phyloP scores from a whole-genome alignment of 2,329 filamentous ascomycete genomes.

The Aureobasidium melanogenum region DNA sequence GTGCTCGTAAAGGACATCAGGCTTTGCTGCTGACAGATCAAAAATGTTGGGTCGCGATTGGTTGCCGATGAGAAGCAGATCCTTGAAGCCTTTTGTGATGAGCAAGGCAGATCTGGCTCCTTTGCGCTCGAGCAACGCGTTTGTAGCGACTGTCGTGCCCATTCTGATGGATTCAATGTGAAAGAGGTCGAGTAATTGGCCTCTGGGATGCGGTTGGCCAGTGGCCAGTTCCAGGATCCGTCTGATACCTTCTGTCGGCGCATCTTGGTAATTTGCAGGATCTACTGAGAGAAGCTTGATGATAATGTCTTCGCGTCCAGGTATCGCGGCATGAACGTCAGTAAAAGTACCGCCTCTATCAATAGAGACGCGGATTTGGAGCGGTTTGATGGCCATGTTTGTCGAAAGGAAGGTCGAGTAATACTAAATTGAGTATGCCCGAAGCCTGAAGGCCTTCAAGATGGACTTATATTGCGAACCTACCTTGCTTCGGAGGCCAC shows the following conservation, averaged over 20 bases:
- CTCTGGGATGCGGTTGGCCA: slow-evolving; percentile 16
- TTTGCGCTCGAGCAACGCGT: slow-evolving; percentile 24
- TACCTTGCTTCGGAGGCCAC: neutral
- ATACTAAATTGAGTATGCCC: neutral
- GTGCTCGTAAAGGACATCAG: slow-evolving; percentile 18
- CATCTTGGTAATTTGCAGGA: slow-evolving; percentile 23
- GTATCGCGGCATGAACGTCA: slow-evolving; percentile 8
- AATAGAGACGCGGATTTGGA: slow-evolving; percentile 7
- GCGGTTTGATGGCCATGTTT: slow-evolving; percentile 12
- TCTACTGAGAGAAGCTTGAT: slow-evolving; percentile 25
- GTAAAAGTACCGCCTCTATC: slow-evolving; percentile 13
- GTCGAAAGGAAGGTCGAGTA: neutral
- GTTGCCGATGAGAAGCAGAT: slow-evolving; percentile 24
- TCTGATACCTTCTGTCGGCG: slow-evolving; percentile 24
- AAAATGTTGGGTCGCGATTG: slow-evolving; percentile 26
- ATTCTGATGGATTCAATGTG: slow-evolving; percentile 20
- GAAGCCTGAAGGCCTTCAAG: neutral
- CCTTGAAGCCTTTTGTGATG: slow-evolving; percentile 24
- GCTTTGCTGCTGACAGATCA: slow-evolving; percentile 19
- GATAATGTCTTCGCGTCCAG: slow-evolving; percentile 18
- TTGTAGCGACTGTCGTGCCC: slow-evolving; percentile 26
- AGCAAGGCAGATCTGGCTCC: slow-evolving; percentile 23
- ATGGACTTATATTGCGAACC: neutral
- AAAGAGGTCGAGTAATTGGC: slow-evolving; percentile 15
- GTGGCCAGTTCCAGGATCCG: slow-evolving; percentile 19